Conservation (phyloP, 352 stramenopile genomes). For the Elongisporangium undulatum region DNA sequence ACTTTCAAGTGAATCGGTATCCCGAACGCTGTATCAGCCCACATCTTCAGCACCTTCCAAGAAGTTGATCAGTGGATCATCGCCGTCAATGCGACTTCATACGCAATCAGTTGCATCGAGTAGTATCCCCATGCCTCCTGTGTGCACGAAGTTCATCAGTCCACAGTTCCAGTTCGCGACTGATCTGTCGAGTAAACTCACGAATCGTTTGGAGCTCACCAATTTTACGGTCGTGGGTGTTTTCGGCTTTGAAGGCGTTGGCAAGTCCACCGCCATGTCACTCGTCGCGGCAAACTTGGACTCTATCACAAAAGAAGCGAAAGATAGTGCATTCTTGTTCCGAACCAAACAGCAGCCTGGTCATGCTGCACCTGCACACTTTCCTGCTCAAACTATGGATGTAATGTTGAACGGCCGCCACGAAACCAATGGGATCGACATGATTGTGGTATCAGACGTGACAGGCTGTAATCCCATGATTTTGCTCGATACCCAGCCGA, state of each 20-base stretch:
- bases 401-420: conserved; percentile 16
- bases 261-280: conserved; percentile 73
- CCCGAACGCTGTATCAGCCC: conserved; percentile 5
- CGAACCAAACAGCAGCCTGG: conserved; percentile 49
- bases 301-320: neutral
- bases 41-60: conserved; percentile 4
- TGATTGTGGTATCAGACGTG: conserved; percentile 42
- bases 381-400: conserved; percentile 19
- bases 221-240: conserved; percentile 69
- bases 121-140: conserved; percentile 13
- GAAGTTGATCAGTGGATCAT: neutral
- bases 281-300: conserved; percentile 7
- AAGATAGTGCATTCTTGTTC: conserved; percentile 8
- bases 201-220: conserved; percentile 53
- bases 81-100: conserved; percentile 6
- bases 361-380: conserved; percentile 23
- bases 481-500: conserved; percentile 27
- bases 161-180: conserved; percentile 56
- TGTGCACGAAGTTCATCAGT: conserved; percentile 54
- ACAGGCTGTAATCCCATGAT: conserved; percentile 21
- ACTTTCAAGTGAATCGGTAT: conserved; percentile 7
- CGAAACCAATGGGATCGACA: conserved; percentile 60
- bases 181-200: conserved; percentile 48
- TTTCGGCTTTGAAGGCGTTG: conserved; percentile 59
- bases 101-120: conserved; percentile 6